Evolutionary conservation across 768 basidiomycete species (phyloP).

Genomic region (Boletales sp.): DNA sequence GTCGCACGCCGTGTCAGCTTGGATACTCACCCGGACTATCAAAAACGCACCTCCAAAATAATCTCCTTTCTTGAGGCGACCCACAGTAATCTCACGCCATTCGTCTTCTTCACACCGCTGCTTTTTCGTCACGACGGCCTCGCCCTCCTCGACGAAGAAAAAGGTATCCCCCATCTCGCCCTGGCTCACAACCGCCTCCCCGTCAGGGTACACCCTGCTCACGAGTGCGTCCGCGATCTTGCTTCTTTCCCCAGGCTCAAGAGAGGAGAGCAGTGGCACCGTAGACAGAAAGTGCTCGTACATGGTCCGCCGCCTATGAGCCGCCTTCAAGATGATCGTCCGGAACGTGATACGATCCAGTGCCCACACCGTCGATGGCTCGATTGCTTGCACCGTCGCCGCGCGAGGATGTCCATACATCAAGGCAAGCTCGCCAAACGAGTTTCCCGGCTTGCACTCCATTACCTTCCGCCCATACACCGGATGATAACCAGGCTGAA

Average conservation of each 20-base stretch:
- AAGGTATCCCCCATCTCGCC: constrained; percentile 97
- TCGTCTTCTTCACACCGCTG: constrained; percentile 57
- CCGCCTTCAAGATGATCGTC: constrained; percentile 92
- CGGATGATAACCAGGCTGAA: constrained; percentile 63
- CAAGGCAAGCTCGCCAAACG: constrained; percentile 93
- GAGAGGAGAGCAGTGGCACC: constrained; percentile 80
- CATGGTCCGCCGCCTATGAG: constrained; percentile 87
- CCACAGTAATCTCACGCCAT: constrained; percentile 65
- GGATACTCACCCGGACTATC: background rate
- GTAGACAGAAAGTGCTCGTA: constrained; percentile 95
- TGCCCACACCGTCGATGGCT: constrained; percentile 85
- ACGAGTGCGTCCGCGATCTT: constrained; percentile 97
- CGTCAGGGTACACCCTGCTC: constrained; percentile 76
- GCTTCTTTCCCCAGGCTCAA: constrained; percentile 85
- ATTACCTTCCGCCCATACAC: constrained; percentile 79
- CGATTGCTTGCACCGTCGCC: constrained; percentile 86
- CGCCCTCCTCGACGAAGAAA: constrained; percentile 95
- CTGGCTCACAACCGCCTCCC: constrained; percentile 83
- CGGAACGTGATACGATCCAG: constrained; percentile 98
- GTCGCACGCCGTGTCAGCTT: constrained; percentile 12
- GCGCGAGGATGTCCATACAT: constrained; percentile 98
- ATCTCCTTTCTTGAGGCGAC: constrained; percentile 81
- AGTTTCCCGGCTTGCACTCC: constrained; percentile 78
- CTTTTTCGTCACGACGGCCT: constrained; percentile 81
- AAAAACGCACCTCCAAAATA: constrained; percentile 88